These are phyloP conservation scores for Rhazya stricta DNA, from an alignment of 257 asterid genomes.

Conservation along the genomic window DNA sequence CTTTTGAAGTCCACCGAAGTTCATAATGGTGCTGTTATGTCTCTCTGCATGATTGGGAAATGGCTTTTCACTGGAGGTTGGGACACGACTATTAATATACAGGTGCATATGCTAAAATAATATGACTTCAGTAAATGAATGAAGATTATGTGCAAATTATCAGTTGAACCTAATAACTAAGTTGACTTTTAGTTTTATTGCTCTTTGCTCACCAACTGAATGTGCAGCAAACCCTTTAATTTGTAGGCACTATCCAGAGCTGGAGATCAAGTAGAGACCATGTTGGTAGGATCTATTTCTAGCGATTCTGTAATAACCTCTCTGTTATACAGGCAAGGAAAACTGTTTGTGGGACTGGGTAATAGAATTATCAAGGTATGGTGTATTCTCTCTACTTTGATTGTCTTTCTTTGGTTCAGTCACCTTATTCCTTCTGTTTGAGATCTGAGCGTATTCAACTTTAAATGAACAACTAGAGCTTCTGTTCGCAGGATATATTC, in stretches of 20 bases:
- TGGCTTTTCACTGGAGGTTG: conserved; percentile 80
- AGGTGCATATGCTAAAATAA: conserved; percentile 32
- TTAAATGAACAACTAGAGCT: background rate
- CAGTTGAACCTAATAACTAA: no score
- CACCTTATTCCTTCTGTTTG: background rate
- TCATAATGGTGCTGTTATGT: conserved; percentile 63
- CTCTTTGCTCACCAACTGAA: background rate
- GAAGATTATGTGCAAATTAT: background rate
- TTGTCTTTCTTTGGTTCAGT: background rate
- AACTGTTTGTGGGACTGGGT: conserved; percentile 69
- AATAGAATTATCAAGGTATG: conserved; percentile 58
- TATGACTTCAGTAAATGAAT: background rate
- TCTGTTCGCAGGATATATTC: background rate
- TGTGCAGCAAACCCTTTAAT: conserved; percentile 4
- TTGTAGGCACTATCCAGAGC: conserved; percentile 53
- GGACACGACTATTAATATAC: conserved; percentile 64
- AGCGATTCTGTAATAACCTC: conserved; percentile 56
- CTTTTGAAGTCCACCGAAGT: conserved; percentile 48
- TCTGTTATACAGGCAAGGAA: conserved; percentile 59
- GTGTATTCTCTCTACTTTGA: background rate
- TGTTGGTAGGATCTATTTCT: conserved; percentile 47
- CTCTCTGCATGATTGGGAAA: conserved; percentile 52
- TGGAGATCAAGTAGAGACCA: conserved; percentile 34
- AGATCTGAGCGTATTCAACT: background rate
- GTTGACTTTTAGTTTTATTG: background rate